Base-by-base conservation (phyloP, 345 rosid species). In the Microcos paniculata region DNA sequence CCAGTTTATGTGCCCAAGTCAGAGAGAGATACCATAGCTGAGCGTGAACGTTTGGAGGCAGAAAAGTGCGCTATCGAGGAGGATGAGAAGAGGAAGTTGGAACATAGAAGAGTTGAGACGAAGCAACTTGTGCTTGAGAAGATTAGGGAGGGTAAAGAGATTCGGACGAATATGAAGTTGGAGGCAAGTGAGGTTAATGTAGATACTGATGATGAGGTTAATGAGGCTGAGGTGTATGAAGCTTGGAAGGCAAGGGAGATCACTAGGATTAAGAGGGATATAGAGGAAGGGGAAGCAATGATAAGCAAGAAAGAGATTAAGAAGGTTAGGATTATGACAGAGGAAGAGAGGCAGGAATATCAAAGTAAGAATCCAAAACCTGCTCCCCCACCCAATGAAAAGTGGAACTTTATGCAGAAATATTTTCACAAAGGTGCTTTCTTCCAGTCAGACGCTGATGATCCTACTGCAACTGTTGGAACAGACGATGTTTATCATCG, bases 231-330 rank as follows among this genome's bases (percentile, higher is more conserved):
- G 82, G 94, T 87, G 83, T 89, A 89, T 3, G 93, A 91, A 71
- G 82, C 91, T 23, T 91, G 97, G 97, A 90, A 91, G 84, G 87
- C 88, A n/a, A 83, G 97, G 78, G 97, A 90, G 87, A 91, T 91
- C 4, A 89, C 84, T 5, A 89, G 93, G 83, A 90, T 90, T 73
- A 90, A 90, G 87, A 85, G 85, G 72, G 97, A 90, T 52, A 79
- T 94, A 59, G 97, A 90, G 68, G 85, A 78, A 49, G 80, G 82
- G 66, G 94, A 91, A 70, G 88, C 92, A 55, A 88, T 90, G 89
- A 21, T 88, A 72, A 90, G 92, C 82, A 91, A 78, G 85, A 94
- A 91, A 77, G 97, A 91, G 76, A 73, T 87, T 53, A 94, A 91
- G 89, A 90, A 74, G 83, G 81, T 90, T 64, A 86, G 97, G 80